These are phyloP conservation scores for Inga oerstediana DNA, from an alignment of 306 rosid genomes.

Conservation along the genomic window DNA sequence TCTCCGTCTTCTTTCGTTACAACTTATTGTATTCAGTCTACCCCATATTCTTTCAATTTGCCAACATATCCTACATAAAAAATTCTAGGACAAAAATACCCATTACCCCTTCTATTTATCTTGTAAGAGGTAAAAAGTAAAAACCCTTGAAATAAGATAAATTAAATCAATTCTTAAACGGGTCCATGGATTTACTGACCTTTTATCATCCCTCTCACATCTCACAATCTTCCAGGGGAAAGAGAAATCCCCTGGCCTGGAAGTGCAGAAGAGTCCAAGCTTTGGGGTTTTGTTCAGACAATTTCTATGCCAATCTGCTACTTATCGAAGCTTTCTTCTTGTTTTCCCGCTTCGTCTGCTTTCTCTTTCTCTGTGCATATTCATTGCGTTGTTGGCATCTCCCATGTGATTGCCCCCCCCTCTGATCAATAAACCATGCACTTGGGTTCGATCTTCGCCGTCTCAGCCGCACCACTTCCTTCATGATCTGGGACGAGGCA, in stretches of 20 bases:
- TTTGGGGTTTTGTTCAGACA: neutral
- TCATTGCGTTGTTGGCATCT: neutral
- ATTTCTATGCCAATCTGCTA: neutral
- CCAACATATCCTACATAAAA: no score
- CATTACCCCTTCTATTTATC: no score
- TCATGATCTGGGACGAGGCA: conserved; percentile 39
- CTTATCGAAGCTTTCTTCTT: neutral
- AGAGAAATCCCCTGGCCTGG: neutral
- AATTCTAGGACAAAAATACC: no score
- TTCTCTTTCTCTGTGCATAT: neutral
- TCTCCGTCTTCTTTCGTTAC: no score
- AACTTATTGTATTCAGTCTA: no score
- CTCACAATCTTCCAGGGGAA: neutral
- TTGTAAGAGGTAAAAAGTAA: no score
- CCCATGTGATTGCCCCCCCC: neutral
- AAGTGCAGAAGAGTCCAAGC: neutral
- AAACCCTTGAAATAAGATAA: no score
- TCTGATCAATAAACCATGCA: neutral
- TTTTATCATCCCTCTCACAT: no score
- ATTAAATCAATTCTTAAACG: no score
- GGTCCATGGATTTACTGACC: no score
- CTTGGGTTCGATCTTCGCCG: neutral
- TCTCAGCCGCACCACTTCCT: conserved; percentile 23
- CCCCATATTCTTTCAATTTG: no score
- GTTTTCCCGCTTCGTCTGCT: neutral